Evolutionary conservation across 73 alveolate genomes (phyloP).

Genomic region (Paramecium bursaria): DNA sequence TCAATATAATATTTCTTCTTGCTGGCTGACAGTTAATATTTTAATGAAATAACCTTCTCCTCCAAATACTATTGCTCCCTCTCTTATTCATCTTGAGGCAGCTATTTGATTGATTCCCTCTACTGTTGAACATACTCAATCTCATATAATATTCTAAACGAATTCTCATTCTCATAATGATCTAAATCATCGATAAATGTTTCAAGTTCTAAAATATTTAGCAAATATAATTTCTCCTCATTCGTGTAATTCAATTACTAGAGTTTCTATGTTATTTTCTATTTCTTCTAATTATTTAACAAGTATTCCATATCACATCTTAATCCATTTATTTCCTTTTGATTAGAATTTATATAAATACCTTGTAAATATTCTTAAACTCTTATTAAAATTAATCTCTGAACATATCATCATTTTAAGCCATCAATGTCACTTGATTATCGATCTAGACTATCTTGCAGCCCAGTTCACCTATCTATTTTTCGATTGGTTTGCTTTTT

Average conservation of each 20-base stretch:
- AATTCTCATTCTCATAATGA: conserved; percentile 56
- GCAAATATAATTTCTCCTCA: conserved; percentile 26
- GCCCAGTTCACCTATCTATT: conserved; percentile 16
- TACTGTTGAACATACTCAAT: conserved; percentile 39
- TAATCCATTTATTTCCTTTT: conserved; percentile 45
- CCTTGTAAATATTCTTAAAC: conserved; percentile 44
- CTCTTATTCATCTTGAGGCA: conserved; percentile 1
- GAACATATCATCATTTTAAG: neutral
- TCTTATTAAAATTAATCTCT: conserved; percentile 17
- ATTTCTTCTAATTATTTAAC: conserved; percentile 14
- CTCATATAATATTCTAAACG: conserved; percentile 48
- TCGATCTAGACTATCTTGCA: conserved; percentile 9
- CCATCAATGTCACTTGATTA: neutral
- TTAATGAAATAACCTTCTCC: conserved; percentile 7
- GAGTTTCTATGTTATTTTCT: conserved; percentile 17
- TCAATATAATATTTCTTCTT: conserved; percentile 31
- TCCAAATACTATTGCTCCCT: conserved; percentile 39
- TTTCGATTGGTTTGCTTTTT: conserved; percentile 14
- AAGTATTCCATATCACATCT: conserved; percentile 54
- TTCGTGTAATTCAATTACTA: conserved; percentile 7
- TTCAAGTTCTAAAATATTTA: conserved; percentile 33
- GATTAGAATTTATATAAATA: neutral
- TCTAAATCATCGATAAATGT: conserved; percentile 46
- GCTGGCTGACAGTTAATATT: conserved; percentile 45
- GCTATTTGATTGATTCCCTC: neutral